Evolutionary conservation across 2,329 filamentous ascomycete species (phyloP).

Genomic region (Sporothrix pseudoabietina): DNA sequence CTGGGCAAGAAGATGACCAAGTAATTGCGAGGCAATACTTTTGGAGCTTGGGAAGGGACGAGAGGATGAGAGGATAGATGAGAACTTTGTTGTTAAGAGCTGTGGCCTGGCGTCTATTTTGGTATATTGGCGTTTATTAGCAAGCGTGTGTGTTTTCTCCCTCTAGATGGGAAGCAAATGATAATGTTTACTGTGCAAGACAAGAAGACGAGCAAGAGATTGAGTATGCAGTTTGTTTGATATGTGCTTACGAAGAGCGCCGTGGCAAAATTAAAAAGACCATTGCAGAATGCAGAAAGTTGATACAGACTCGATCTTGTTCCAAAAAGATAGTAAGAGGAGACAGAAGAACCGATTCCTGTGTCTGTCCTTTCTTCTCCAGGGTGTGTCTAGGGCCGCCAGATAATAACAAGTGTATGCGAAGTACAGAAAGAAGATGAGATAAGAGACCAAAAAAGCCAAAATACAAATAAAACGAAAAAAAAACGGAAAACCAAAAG

Average conservation of each 20-base stretch:
- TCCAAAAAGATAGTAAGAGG: neutral
- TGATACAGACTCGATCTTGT: slow-evolving; percentile 4
- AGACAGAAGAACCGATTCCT: slow-evolving; percentile 1
- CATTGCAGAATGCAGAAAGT: neutral
- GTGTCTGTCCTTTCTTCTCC: slow-evolving; percentile 16
- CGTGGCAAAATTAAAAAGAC: neutral
- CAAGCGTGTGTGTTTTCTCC: neutral
- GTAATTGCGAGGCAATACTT: neutral
- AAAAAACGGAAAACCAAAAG: neutral
- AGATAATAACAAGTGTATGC: neutral
- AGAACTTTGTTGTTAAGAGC: neutral
- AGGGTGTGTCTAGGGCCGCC: slow-evolving; percentile 14
- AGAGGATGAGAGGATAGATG: neutral
- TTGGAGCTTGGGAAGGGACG: neutral
- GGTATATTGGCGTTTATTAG: neutral
- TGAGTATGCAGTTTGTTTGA: neutral
- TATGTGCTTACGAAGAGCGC: neutral
- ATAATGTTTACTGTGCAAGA: neutral
- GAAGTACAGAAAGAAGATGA: neutral
- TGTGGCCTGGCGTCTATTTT: neutral
- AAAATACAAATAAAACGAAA: slow-evolving; percentile 1
- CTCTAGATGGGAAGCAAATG: neutral
- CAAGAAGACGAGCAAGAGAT: neutral
- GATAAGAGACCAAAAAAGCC: neutral
- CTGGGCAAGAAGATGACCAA: slow-evolving; percentile 22